Conservation (phyloP, 2,329 filamentous ascomycete genomes). For the Cladobotryum protrusum region DNA sequence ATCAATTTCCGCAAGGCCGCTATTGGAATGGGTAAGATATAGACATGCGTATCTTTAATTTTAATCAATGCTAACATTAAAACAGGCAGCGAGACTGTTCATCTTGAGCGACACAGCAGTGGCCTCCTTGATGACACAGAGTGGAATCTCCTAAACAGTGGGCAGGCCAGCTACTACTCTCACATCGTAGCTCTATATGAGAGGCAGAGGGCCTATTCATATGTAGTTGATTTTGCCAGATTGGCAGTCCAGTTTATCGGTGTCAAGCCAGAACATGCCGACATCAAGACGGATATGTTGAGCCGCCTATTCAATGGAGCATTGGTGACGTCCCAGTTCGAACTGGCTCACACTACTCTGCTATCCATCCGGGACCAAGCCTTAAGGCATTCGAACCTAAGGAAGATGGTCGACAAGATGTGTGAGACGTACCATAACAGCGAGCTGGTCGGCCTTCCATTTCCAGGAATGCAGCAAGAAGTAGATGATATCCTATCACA, state of each 20-base stretch:
- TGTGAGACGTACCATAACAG: slow-evolving; percentile 59
- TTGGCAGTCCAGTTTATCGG: slow-evolving; percentile 61
- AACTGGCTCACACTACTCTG: slow-evolving; percentile 75
- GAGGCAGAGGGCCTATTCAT: slow-evolving; percentile 66
- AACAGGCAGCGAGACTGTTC: slow-evolving; percentile 40
- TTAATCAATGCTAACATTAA: slow-evolving; percentile 1
- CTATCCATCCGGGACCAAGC: slow-evolving; percentile 64
- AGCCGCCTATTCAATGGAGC: slow-evolving; percentile 79
- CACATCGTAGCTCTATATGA: slow-evolving; percentile 83
- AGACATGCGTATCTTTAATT: background rate
- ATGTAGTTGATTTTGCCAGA: slow-evolving; percentile 76
- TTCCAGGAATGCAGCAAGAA: slow-evolving; percentile 67
- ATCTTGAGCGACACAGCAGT: slow-evolving; percentile 48
- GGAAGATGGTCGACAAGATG: slow-evolving; percentile 63
- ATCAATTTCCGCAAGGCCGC: slow-evolving; percentile 76
- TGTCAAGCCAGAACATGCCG: slow-evolving; percentile 23
- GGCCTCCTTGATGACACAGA: slow-evolving; percentile 72
- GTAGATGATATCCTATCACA: slow-evolving; percentile 73
- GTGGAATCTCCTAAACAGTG: slow-evolving; percentile 61
- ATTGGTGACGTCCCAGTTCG: slow-evolving; percentile 71
- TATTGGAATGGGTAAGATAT: slow-evolving; percentile 65
- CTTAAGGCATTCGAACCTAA: slow-evolving; percentile 66
- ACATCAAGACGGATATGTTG: slow-evolving; percentile 64
- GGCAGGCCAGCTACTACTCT: slow-evolving; percentile 76
- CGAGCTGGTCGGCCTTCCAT: slow-evolving; percentile 69